Conservation (phyloP, 2,329 filamentous ascomycete genomes). For the Alternaria longipes region DNA sequence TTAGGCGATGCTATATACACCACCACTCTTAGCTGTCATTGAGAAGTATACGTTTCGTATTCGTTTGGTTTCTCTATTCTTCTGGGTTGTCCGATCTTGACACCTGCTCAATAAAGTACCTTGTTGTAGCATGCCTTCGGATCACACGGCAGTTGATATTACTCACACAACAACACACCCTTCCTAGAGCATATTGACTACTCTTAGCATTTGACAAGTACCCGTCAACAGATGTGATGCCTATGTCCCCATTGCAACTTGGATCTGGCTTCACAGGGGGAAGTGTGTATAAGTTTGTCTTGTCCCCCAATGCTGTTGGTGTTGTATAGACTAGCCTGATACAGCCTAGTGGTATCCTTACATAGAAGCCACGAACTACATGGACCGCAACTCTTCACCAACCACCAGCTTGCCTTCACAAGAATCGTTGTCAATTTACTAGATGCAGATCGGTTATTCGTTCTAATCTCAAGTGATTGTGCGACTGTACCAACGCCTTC, state of each 20-base stretch:
- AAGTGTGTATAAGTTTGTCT: not conserved
- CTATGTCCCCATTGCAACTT: not conserved
- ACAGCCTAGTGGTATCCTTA: not conserved
- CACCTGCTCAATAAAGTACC: not conserved
- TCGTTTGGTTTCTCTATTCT: not conserved
- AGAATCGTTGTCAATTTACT: not conserved
- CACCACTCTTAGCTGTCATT: conserved; percentile 6
- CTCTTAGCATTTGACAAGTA: not conserved
- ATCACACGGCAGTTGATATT: not conserved
- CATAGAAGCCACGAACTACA: not conserved
- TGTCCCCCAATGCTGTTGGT: not conserved
- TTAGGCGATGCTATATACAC: conserved; percentile 10
- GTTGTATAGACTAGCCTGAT: not conserved
- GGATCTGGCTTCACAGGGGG: not conserved
- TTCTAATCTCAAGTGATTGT: not conserved
- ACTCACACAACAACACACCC: not conserved
- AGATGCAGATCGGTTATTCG: not conserved
- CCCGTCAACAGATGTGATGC: not conserved
- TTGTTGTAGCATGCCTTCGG: not conserved
- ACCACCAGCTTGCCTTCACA: not conserved
- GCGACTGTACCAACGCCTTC: not conserved
- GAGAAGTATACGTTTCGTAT: not conserved
- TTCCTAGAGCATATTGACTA: not conserved
- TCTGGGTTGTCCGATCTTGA: not conserved
- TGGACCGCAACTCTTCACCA: not conserved